Evolutionary conservation across 2,329 filamentous ascomycete species (phyloP), one percentile per base, ranked within the genome.

Genomic region (Westerdykella ornata): DNA sequence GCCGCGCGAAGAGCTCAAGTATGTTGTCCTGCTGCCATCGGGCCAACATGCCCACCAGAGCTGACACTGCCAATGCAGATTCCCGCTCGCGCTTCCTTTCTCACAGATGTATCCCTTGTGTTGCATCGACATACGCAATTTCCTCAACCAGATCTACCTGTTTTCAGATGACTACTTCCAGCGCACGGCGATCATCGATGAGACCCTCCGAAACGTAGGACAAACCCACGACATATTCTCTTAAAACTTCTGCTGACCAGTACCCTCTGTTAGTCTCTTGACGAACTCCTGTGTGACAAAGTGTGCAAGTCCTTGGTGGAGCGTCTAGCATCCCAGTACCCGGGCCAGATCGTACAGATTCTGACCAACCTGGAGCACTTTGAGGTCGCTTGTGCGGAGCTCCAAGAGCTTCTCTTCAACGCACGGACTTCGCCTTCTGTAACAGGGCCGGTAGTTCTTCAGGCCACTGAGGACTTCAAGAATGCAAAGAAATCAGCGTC

Each of bases 21-120:
- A 74, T 50, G 78, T 71, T 41, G 26, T 17, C 11, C 11, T 12
- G 32, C 37, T 31, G 16, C 31, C 32, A 12, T 14, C 18, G 28
- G 22, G 46, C 49, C 18, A 58, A 35, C 2, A 3, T 11, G 14
- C 18, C 22, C 1, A 16, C 29, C 15, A 33, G 17, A 11, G 44
- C 15, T 48, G 60, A 59, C 57, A 59, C 46, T 35, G 35, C 17
- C n/a, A 31, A 17, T 30, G 6, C 47, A 89, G 85, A 11, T 95
- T 95, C 62, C 94, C 92, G 4, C 94, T 85, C 54, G 87, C 96
- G n/a, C 73, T 98, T 1, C 94, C 92, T 1, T 98, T 98, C 65
- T 96, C 89, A 11, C 89, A 97, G 57, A 98, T 98, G 92, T 98
- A 98, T 62, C 90, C 92, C 1, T 75, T 97, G 22, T 96, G 92